A percentile compares a stretch with the other conserved stretches of the same genome.
Evolutionary conservation across 257 asterid species (phyloP).

Genomic region (Scutellaria minor): DNA sequence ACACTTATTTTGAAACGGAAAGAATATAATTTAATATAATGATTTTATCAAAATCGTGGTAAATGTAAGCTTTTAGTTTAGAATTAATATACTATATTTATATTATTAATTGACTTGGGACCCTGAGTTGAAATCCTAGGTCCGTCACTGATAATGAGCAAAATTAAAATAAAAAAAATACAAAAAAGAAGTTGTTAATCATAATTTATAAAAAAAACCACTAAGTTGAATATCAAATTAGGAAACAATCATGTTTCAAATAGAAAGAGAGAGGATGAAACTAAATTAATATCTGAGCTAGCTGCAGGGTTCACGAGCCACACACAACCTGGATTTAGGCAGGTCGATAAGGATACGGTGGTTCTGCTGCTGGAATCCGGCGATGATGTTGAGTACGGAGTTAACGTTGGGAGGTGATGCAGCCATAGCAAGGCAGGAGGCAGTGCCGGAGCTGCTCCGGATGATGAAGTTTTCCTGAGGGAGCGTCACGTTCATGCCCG

Average conservation of each 20-base stretch:
- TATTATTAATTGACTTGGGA: too few relatives aligned
- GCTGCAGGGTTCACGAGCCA: constrained; percentile 69
- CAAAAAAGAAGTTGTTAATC: not conserved
- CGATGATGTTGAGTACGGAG: constrained; percentile 81
- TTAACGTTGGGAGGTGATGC: constrained; percentile 63
- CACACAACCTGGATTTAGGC: constrained; percentile 62
- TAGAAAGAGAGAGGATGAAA: not conserved
- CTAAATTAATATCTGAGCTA: not conserved
- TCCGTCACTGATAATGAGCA: too few relatives aligned
- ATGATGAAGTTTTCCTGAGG: constrained; percentile 64
- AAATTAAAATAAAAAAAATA: too few relatives aligned
- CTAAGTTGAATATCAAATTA: not conserved
- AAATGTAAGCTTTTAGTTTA: too few relatives aligned
- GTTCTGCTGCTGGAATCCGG: constrained; percentile 87
- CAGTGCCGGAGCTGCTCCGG: constrained; percentile 57
- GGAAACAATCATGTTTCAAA: not conserved
- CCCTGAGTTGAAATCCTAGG: too few relatives aligned
- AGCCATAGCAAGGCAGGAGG: constrained; percentile 83
- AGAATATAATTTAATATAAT: too few relatives aligned
- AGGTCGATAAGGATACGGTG: constrained; percentile 74
- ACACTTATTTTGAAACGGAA: too few relatives aligned
- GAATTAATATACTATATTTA: too few relatives aligned
- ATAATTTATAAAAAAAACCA: not conserved
- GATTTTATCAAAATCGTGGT: too few relatives aligned
- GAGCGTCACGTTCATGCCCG: constrained; percentile 60